phyloP scores from a whole-genome alignment of 495 filamentous ascomycete species.

The Schizothecium vesticola region DNA sequence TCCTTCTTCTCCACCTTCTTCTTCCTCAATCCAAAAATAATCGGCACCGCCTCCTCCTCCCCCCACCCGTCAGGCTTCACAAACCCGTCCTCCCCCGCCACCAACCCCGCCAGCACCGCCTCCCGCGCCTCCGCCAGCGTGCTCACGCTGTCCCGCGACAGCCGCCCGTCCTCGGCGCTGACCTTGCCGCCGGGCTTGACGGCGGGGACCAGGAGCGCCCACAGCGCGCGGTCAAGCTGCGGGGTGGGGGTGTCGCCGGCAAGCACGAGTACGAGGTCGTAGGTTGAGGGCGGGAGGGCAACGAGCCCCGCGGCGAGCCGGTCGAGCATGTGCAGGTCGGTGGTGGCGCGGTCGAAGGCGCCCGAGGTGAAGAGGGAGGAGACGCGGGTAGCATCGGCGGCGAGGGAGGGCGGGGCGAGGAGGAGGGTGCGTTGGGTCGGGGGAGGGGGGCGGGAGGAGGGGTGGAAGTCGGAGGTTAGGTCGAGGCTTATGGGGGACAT shows the following conservation, averaged over 20 bases:
- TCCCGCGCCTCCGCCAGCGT: conserved; percentile 50
- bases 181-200: conserved; percentile 69
- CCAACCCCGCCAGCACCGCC: conserved; percentile 76
- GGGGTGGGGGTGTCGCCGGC: conserved; percentile 63
- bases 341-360: conserved; percentile 54
- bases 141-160: conserved; percentile 39
- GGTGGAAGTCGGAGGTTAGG: conserved; percentile 26
- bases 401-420: conserved; percentile 50
- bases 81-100: conserved; percentile 55
- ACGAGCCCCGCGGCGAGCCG: conserved; percentile 81
- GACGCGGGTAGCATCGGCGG: conserved; percentile 44
- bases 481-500: conserved; percentile 29
- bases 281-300: conserved; percentile 66
- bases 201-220: conserved; percentile 58
- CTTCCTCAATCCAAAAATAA: conserved; percentile 64
- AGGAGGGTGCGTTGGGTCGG: conserved; percentile 42
- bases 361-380: conserved; percentile 47
- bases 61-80: conserved; percentile 56
- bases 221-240: conserved; percentile 60
- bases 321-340: conserved; percentile 98
- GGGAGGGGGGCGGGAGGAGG: conserved; percentile 12
- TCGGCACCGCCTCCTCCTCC: conserved; percentile 59
- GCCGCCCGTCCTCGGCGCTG: conserved; percentile 60
- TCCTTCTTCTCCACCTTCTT: conserved; percentile 39
- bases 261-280: conserved; percentile 82